Evolutionary conservation across 768 basidiomycete genomes (phyloP).

Genomic region (Rhodotorula kratochvilovae): DNA sequence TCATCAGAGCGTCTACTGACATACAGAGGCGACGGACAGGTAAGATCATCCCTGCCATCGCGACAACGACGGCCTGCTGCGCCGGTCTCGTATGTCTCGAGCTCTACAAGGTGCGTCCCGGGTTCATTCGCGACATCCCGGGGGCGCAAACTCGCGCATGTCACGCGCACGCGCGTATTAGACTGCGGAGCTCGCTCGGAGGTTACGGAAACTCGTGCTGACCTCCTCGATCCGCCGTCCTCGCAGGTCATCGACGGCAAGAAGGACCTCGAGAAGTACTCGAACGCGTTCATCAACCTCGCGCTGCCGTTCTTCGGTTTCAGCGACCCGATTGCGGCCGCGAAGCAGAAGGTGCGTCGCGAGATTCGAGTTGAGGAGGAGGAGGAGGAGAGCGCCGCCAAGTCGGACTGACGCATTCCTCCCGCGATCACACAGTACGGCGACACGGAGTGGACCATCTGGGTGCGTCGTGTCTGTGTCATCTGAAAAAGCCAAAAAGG

Average conservation of each 20-base stretch:
- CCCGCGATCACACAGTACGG: constrained; percentile 57
- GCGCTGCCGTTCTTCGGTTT: constrained; percentile 98
- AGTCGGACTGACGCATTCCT: not conserved
- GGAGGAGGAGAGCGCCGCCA: too few species aligned
- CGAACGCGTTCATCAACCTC: constrained; percentile 97
- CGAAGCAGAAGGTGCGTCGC: constrained; percentile 64
- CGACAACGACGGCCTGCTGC: constrained; percentile 57
- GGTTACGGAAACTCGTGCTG: too few species aligned
- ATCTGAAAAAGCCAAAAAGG: too few species aligned
- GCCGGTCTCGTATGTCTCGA: constrained; percentile 51
- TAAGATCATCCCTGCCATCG: constrained; percentile 98
- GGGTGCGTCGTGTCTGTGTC: not conserved
- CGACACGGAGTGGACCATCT: constrained; percentile 81
- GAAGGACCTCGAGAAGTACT: constrained; percentile 86
- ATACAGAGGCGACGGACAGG: constrained; percentile 54
- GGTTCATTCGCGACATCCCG: not conserved
- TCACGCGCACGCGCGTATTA: too few species aligned
- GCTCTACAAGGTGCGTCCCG: constrained; percentile 76
- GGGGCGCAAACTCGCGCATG: too few species aligned
- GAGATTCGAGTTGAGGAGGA: not conserved
- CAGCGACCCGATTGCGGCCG: constrained; percentile 88
- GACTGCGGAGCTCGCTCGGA: too few species aligned
- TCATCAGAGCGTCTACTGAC: too few species aligned
- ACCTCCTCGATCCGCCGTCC: not conserved
- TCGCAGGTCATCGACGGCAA: constrained; percentile 90